Evolutionary conservation across 306 rosid species (phyloP), one percentile per base, ranked within the genome.

Genomic region (Ammopiptanthus mongolicus): DNA sequence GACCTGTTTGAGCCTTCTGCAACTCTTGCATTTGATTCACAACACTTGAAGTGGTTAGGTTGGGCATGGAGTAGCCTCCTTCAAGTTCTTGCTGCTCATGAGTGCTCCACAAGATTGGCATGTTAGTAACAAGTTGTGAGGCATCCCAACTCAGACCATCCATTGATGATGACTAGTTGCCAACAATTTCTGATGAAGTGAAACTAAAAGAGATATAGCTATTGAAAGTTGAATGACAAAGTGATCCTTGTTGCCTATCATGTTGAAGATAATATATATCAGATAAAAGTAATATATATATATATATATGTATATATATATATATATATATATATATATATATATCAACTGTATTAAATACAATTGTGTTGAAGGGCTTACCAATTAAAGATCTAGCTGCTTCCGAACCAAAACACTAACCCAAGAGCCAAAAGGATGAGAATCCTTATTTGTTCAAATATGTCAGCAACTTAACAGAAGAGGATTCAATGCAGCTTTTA

Each of bases 61-160:
- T 85, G 50, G 82, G 37, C 64, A 79, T 72, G 64, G 76, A 53
- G 46, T 82, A 79, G 8, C 66, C 84, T 76, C 81, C 84, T 77
- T 86, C 92, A 66, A 86, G 78, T 3, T 83, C 87, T 62, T 80
- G 87, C 14, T 76, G 87, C 39, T 86, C 50, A 44, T 44, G 91
- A 57, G 77, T 78, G 74, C 77, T 86, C 93, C 97, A 90, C 50
- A 82, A 56, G 50, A 82, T 83, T 5, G 83, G 57, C 18, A 80
- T 53, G 80, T 81, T 89, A 33, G 58, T 74, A 41, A 70, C 69
- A 34, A 70, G 73, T 65, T 77, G 84, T 11, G 92, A 82, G 15
- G 80, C 86, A 78, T 82, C 85, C 97, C 97, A 91, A 31, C 79
- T 87, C 78, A 85, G 36, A 75, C 82, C 80, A 63, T 90, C 97